Base-by-base conservation (phyloP, 331 rosid species). In the Acacia concinna region DNA sequence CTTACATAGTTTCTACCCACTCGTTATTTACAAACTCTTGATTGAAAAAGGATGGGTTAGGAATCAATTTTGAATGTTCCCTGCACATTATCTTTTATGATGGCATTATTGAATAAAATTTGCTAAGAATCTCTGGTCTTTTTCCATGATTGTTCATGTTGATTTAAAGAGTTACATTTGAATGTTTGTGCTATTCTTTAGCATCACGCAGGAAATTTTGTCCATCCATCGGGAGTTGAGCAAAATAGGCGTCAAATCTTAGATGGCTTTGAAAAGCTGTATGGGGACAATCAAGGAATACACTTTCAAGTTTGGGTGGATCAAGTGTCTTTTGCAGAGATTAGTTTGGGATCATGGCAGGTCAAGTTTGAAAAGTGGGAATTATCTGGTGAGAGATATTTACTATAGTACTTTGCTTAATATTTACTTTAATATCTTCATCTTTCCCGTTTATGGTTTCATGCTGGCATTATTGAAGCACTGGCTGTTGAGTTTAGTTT, bases 321-420 rank as follows among this genome's bases (percentile, higher is more conserved):
- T 75, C 64, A 37, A 34, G 59, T 85, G 81, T 81, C 88, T 64
- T 76, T 74, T 8, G 74, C 88, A 3, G 93, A 89, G 81, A 88
- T 92, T 56, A 87, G 91, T 78, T 65, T 81, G 60, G 86, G 83
- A 71, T 84, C 93, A 38, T 94, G 96, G 96, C 77, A 82, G 76
- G 91, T 92, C 85, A 90, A 79, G 75, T 92, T 90, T 83, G 60
- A 86, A 69, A 94, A 94, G 81, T 92, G 97, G 98, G 97, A 92
- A 70, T 67, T 74, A 76, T 79, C 74, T 41, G 96, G 97, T 90
- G 77, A 86, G 91, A 69, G 43, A 79, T 34, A 32, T 69, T 77
- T 41, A 28, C 8, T 75, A 71, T 60, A 21, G 17, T 71, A 71
- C 52, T 66, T 66, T 56, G 40, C 15, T 56, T 76, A 46, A 5